Evolutionary conservation across 768 basidiomycete genomes (phyloP).

Genomic region (Mycena chlorophos): DNA sequence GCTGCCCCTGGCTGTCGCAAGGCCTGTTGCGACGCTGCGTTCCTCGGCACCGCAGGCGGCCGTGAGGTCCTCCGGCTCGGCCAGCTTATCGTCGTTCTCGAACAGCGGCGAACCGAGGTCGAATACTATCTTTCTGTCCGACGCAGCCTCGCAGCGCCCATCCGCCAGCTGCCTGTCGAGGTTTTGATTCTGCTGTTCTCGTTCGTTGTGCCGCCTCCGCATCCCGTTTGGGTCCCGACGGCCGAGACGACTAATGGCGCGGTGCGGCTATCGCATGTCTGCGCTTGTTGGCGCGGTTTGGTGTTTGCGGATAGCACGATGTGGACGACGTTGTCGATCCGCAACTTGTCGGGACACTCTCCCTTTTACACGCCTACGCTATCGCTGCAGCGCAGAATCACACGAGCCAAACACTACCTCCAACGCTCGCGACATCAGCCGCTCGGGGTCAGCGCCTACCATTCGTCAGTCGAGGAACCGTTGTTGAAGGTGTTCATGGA

Average conservation of each 20-base stretch:
- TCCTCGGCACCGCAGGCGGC: slow-evolving; percentile 2
- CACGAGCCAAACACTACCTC: neutral
- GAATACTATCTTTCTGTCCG: neutral
- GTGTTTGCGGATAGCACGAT: slow-evolving; percentile 1
- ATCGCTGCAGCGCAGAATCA: no score
- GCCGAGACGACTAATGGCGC: neutral
- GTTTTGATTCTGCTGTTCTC: slow-evolving; percentile 9
- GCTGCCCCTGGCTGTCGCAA: neutral
- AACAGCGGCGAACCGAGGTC: neutral
- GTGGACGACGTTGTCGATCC: slow-evolving; percentile 7
- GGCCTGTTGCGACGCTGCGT: slow-evolving; percentile 8
- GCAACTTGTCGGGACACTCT: neutral
- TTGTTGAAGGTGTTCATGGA: neutral
- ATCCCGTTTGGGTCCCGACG: neutral
- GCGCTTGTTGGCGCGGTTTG: slow-evolving; percentile 13
- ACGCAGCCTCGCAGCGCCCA: slow-evolving; percentile 7
- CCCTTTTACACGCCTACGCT: neutral
- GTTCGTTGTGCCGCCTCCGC: slow-evolving; percentile 1
- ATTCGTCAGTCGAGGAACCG: neutral
- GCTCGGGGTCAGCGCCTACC: neutral
- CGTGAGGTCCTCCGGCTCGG: slow-evolving; percentile 13
- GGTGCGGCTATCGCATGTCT: slow-evolving; percentile 10
- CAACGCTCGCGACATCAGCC: neutral
- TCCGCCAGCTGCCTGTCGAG: slow-evolving; percentile 17
- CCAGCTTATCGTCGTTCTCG: slow-evolving; percentile 2